Conservation (phyloP, 257 asterid species). For the Rehmannia glutinosa region DNA sequence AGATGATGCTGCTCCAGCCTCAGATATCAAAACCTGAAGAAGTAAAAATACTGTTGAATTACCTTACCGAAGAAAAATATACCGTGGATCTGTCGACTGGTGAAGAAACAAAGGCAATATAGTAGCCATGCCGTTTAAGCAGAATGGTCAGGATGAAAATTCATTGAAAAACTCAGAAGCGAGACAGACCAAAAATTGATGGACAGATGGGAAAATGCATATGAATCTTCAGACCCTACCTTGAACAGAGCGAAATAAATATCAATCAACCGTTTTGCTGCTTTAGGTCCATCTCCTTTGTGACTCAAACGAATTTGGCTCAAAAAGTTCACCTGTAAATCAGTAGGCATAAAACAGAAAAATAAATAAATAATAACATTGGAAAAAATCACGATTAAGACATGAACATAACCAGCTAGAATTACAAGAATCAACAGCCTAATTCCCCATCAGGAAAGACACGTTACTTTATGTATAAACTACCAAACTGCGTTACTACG, state of each 20-base stretch:
- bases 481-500: no score
- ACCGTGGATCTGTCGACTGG: no score
- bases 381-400: neutral
- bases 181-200: neutral
- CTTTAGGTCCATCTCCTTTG: constrained; percentile 91
- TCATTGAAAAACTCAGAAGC: neutral
- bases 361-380: neutral
- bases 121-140: neutral
- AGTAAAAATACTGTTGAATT: no score
- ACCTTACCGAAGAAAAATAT: no score
- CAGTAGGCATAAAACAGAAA: constrained; percentile 14
- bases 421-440: neutral
- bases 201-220: neutral
- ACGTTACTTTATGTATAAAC: no score
- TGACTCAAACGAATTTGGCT: constrained; percentile 83
- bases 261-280: constrained; percentile 88
- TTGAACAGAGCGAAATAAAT: constrained; percentile 92
- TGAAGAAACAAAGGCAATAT: neutral
- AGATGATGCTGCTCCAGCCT: constrained; percentile 40
- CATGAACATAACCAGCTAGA: neutral
- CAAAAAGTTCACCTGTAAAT: constrained; percentile 73
- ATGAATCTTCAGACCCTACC: constrained; percentile 38
- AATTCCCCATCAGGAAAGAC: no score
- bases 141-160: neutral
- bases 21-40: constrained; percentile 79